Evolutionary conservation across 2,329 filamentous ascomycete genomes (phyloP).

Genomic region (Hypoxylon sp.): DNA sequence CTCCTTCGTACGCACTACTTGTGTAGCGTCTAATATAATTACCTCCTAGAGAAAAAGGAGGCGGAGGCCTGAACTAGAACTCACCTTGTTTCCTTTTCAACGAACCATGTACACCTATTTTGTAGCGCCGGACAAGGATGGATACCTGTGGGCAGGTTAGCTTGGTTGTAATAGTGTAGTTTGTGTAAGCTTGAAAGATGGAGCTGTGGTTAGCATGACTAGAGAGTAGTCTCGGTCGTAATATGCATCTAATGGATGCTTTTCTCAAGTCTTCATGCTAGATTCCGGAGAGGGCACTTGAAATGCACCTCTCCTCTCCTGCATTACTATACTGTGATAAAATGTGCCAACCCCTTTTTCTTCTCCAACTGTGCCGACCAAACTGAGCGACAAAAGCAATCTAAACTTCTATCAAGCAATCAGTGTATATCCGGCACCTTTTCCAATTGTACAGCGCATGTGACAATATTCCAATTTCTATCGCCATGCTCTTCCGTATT

Average conservation of each 20-base stretch:
- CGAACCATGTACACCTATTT: slow-evolving; percentile 5
- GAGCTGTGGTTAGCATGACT: slow-evolving; percentile 6
- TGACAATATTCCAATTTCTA: slow-evolving; percentile 16
- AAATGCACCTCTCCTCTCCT: slow-evolving; percentile 39
- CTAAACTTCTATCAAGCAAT: slow-evolving; percentile 13
- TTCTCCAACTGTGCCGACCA: slow-evolving; percentile 7
- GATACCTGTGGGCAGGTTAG: slow-evolving; percentile 26
- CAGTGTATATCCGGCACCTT: slow-evolving; percentile 24
- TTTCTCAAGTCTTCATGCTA: slow-evolving; percentile 43
- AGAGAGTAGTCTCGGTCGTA: slow-evolving; percentile 12
- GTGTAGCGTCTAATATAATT: not conserved
- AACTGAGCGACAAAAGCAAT: slow-evolving; percentile 8
- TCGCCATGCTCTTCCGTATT: slow-evolving; percentile 26
- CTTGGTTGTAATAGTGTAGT: slow-evolving; percentile 16
- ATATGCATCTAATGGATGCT: slow-evolving; percentile 45
- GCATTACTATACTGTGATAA: slow-evolving; percentile 51
- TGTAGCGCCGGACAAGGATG: slow-evolving; percentile 19
- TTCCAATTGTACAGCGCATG: slow-evolving; percentile 15
- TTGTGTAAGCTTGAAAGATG: slow-evolving; percentile 8
- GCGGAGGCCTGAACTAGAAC: slow-evolving; percentile 1
- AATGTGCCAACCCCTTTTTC: slow-evolving; percentile 18
- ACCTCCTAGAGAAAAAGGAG: not conserved
- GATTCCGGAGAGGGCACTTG: slow-evolving; percentile 40
- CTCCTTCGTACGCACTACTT: not conserved
- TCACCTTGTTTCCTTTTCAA: slow-evolving; percentile 7